phyloP scores from a whole-genome alignment of 2,329 filamentous ascomycete genomes.

The Fusarium siculi region DNA sequence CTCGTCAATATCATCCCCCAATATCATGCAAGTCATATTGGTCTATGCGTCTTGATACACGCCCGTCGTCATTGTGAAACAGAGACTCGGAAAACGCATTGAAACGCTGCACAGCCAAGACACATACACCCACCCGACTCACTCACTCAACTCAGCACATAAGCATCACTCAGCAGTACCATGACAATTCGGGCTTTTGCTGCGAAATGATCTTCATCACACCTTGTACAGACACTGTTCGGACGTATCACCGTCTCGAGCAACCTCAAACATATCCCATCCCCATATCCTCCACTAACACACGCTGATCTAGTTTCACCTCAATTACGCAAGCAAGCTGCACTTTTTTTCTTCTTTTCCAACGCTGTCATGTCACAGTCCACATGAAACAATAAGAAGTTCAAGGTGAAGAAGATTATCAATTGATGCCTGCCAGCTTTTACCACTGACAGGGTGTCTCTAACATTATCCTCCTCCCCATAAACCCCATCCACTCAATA shows the following conservation, averaged over 20 bases:
- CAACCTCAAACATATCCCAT: constrained; percentile 25
- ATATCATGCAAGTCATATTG: constrained; percentile 15
- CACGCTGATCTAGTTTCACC: constrained; percentile 29
- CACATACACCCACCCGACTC: constrained; percentile 10
- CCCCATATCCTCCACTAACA: neutral
- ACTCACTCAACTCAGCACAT: neutral
- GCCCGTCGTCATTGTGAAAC: constrained; percentile 28
- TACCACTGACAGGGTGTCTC: constrained; percentile 31
- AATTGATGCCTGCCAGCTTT: constrained; percentile 39
- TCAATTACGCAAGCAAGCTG: neutral
- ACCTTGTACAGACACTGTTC: constrained; percentile 21
- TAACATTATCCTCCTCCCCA: constrained; percentile 28
- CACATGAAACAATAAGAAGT: constrained; percentile 3
- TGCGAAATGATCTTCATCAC: constrained; percentile 25
- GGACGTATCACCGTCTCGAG: constrained; percentile 22
- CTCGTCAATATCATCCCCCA: neutral
- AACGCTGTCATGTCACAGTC: neutral
- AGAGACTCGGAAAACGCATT: constrained; percentile 24
- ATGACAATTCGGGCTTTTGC: constrained; percentile 32
- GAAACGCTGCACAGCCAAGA: constrained; percentile 14
- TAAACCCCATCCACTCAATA: constrained; percentile 13
- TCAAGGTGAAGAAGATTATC: constrained; percentile 34
- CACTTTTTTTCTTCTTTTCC: neutral
- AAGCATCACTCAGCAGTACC: constrained; percentile 1
- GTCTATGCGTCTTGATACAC: neutral